phyloP scores from a whole-genome alignment of 2,329 filamentous ascomycete genomes.

The Ceratocystis cubensis region DNA sequence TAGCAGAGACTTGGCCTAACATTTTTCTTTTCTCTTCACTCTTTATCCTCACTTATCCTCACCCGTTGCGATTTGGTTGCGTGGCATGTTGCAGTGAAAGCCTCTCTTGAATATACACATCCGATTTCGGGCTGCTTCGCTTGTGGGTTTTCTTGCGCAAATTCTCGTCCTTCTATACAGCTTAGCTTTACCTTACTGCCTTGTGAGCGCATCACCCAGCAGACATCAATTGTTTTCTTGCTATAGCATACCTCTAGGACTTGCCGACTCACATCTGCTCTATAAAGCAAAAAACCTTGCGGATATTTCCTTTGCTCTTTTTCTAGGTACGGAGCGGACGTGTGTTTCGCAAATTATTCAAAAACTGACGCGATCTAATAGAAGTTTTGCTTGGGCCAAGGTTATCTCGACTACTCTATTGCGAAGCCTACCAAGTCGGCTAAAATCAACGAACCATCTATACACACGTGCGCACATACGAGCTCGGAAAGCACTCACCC shows the following conservation, averaged over 20 bases:
- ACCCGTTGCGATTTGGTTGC: not conserved
- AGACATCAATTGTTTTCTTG: not conserved
- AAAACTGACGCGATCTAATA: conserved; percentile 1
- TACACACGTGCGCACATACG: not conserved
- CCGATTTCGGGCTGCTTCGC: not conserved
- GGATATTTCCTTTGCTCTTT: not conserved
- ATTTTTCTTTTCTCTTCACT: not conserved
- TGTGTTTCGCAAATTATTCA: not conserved
- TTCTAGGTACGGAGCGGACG: not conserved
- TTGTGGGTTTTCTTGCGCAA: conserved; percentile 2
- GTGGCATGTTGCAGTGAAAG: not conserved
- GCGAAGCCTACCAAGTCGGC: not conserved
- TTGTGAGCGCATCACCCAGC: not conserved
- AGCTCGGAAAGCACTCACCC: not conserved
- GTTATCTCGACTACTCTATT: not conserved
- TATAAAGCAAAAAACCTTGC: no score
- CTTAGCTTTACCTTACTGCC: not conserved
- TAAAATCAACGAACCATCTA: not conserved
- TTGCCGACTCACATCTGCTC: no score
- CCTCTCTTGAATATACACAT: not conserved
- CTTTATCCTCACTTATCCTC: not conserved
- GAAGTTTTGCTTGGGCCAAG: not conserved
- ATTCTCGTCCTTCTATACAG: not conserved
- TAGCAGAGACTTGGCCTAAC: not conserved
- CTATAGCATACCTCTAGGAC: not conserved